Percentiles rank a stretch among this genome's conserved stretches.
These are phyloP conservation scores for Dactylis glomerata DNA, from an alignment of 176 grass and related monocot species.

Conservation along the genomic window DNA sequence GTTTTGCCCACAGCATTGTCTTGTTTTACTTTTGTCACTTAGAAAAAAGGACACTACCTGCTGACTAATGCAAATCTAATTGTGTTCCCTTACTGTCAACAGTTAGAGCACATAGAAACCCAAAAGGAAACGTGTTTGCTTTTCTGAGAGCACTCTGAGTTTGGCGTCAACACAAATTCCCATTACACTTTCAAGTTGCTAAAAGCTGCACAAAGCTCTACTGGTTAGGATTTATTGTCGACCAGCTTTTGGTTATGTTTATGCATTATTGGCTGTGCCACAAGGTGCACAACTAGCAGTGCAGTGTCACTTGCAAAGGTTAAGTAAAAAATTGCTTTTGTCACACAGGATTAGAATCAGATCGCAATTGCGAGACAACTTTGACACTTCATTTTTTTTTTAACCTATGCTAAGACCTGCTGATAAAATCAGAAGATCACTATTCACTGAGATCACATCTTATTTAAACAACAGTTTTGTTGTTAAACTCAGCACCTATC, in stretches of 20 bases:
- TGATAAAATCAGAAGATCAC: background rate
- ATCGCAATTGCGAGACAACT: background rate
- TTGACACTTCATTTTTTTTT: background rate
- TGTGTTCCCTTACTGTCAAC: background rate
- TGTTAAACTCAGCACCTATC: background rate
- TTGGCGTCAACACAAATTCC: background rate
- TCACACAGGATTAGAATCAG: background rate
- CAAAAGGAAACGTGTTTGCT: background rate
- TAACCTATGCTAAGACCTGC: background rate
- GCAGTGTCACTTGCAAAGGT: constrained; percentile 13
- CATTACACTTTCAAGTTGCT: background rate
- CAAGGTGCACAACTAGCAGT: background rate
- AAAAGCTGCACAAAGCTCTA: background rate
- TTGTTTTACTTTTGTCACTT: background rate
- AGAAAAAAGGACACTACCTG: background rate
- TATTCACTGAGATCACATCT: constrained; percentile 5
- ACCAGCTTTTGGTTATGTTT: background rate
- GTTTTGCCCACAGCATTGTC: background rate
- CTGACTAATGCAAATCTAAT: background rate
- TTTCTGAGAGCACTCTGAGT: background rate
- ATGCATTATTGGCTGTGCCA: background rate
- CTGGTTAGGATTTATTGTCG: background rate
- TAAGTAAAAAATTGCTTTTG: background rate
- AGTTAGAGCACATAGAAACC: background rate
- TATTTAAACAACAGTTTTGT: background rate